Evolutionary conservation across 2,329 filamentous ascomycete species (phyloP).

Genomic region (Sporothrix inflata): DNA sequence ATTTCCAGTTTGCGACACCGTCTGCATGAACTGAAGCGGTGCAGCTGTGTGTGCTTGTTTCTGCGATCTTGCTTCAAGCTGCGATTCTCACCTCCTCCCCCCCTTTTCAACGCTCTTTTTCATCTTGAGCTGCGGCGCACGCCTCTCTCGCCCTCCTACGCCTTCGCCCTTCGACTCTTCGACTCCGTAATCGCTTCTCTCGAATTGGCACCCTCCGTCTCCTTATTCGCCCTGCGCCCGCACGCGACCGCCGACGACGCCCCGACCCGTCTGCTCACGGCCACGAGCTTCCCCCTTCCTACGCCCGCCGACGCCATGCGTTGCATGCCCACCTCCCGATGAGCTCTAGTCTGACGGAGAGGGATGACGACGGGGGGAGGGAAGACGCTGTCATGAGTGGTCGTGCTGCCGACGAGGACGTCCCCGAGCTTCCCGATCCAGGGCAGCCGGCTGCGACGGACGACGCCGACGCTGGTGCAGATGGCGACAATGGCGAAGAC

Average conservation of each 20-base stretch:
- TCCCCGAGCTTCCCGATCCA: constrained; percentile 28
- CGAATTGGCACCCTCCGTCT: neutral
- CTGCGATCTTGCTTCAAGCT: neutral
- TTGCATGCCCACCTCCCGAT: constrained; percentile 32
- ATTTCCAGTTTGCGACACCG: constrained; percentile 2
- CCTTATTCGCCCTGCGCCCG: neutral
- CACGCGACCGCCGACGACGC: neutral
- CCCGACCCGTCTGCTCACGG: neutral
- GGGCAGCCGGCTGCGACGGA: neutral
- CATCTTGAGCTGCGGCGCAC: neutral
- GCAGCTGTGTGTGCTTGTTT: neutral
- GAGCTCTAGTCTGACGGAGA: constrained; percentile 36
- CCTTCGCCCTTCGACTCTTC: neutral
- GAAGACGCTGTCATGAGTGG: constrained; percentile 22
- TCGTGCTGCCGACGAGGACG: constrained; percentile 28
- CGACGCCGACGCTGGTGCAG: neutral
- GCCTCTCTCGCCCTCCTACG: neutral
- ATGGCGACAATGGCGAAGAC: constrained; percentile 38
- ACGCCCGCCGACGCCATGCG: constrained; percentile 33
- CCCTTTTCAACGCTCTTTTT: neutral
- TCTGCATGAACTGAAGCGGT: neutral
- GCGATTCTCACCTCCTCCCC: constrained; percentile 5
- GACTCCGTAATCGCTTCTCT: neutral
- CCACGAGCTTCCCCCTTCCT: constrained; percentile 15
- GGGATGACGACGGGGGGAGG: constrained; percentile 29